phyloP scores from a whole-genome alignment of 768 basidiomycete genomes.

The Boletus rubescentipes region DNA sequence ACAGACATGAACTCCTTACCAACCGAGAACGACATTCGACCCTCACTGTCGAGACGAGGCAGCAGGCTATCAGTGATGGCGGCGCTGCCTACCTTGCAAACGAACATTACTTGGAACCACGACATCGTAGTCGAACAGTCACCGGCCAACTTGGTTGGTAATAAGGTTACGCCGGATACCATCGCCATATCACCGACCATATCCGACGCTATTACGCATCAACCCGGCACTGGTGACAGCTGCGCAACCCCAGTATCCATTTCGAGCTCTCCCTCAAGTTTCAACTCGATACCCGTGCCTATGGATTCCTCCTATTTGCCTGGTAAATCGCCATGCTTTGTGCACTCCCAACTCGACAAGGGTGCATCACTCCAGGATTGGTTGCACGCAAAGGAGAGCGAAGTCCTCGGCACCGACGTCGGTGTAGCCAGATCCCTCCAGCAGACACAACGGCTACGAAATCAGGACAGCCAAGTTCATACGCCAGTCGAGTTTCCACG shows the following conservation, averaged over 20 bases:
- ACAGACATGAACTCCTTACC: slow-evolving; percentile 12
- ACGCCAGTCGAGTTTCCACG: slow-evolving; percentile 16
- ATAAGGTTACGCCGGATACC: slow-evolving; percentile 9
- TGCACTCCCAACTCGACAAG: slow-evolving; percentile 89
- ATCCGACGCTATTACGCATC: slow-evolving; percentile 21
- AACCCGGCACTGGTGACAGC: not conserved
- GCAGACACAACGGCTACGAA: slow-evolving; percentile 13
- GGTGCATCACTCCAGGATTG: slow-evolving; percentile 77
- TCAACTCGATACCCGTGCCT: slow-evolving; percentile 23
- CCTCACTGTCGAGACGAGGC: slow-evolving; percentile 39
- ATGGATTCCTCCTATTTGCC: slow-evolving; percentile 28
- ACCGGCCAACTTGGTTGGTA: slow-evolving; percentile 18
- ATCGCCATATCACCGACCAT: slow-evolving; percentile 20
- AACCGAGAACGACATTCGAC: slow-evolving; percentile 27
- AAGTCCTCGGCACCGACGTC: slow-evolving; percentile 36
- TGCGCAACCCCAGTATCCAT: slow-evolving; percentile 18
- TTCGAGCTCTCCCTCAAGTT: slow-evolving; percentile 31
- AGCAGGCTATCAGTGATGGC: slow-evolving; percentile 31
- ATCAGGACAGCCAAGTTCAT: slow-evolving; percentile 7
- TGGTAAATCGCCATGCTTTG: slow-evolving; percentile 78
- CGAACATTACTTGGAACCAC: slow-evolving; percentile 35
- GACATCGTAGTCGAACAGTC: slow-evolving; percentile 39
- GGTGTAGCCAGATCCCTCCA: slow-evolving; percentile 54
- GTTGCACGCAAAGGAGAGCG: slow-evolving; percentile 44
- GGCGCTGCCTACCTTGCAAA: slow-evolving; percentile 30